phyloP scores from a whole-genome alignment of 495 filamentous ascomycete species.

The Penicillium cataractarum region DNA sequence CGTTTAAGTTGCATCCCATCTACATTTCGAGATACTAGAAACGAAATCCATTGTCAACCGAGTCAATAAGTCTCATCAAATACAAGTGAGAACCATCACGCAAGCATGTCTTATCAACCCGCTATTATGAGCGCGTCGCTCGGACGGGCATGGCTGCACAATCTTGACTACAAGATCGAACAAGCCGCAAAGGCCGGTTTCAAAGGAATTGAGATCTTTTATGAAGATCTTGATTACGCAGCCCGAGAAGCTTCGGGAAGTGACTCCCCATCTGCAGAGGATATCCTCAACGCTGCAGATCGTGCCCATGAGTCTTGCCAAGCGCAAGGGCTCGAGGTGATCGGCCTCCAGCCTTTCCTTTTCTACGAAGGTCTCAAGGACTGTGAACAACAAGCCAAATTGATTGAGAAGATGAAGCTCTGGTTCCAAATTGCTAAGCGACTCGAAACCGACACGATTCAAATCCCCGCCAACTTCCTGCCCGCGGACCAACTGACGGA shows the following conservation, averaged over 20 bases:
- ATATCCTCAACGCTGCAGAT: constrained; percentile 59
- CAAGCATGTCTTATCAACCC: constrained; percentile 18
- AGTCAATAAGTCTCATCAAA: neutral
- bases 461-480: constrained; percentile 69
- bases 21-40: neutral
- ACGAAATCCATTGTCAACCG: neutral
- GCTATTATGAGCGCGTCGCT: constrained; percentile 50
- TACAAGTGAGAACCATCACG: neutral
- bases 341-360: constrained; percentile 71
- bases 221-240: constrained; percentile 67
- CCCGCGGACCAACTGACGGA: constrained; percentile 53
- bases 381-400: constrained; percentile 53
- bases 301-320: constrained; percentile 29
- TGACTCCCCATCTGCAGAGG: constrained; percentile 29
- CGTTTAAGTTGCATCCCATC: neutral
- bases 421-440: constrained; percentile 65
- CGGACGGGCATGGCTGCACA: constrained; percentile 63
- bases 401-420: constrained; percentile 60
- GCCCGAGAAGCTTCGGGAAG: constrained; percentile 36
- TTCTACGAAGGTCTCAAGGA: constrained; percentile 72
- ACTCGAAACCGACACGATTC: constrained; percentile 65
- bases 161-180: constrained; percentile 61
- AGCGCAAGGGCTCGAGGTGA: constrained; percentile 29
- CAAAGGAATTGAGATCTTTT: constrained; percentile 70
- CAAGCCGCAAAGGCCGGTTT: constrained; percentile 63